Conservation (phyloP, 2,329 filamentous ascomycete species). For the Aspergillus arachidicola region DNA sequence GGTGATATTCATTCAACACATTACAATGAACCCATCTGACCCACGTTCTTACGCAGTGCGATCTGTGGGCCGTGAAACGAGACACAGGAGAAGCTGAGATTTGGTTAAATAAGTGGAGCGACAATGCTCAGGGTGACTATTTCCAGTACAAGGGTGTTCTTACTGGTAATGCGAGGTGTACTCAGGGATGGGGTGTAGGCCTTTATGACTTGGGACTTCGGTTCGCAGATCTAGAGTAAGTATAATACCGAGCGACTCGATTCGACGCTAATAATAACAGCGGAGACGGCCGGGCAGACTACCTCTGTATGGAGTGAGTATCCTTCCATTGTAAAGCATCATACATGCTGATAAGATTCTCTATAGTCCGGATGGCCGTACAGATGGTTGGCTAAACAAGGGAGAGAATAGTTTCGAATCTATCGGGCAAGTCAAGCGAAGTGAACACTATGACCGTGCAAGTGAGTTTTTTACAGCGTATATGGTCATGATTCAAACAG, state of each 20-base stretch:
- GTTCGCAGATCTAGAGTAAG: not conserved
- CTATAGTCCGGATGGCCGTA: not conserved
- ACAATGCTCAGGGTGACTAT: not conserved
- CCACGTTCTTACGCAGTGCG: not conserved
- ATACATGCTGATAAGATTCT: not conserved
- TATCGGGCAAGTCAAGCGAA: not conserved
- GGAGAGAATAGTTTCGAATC: not conserved
- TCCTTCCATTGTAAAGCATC: too few species aligned
- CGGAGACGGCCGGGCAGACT: not conserved
- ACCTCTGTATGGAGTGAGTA: not conserved
- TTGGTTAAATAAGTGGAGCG: constrained; percentile 1
- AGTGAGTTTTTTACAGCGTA: not conserved
- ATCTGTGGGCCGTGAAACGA: not conserved
- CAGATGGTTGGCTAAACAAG: not conserved
- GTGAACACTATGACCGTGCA: not conserved
- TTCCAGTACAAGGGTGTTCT: not conserved
- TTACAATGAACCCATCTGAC: not conserved
- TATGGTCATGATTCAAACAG: not conserved
- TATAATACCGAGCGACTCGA: not conserved
- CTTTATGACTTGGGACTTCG: not conserved
- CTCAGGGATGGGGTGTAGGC: not conserved
- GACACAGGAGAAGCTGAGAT: not conserved
- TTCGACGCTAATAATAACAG: not conserved
- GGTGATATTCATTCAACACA: not conserved
- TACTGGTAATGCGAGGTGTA: not conserved